phyloP scores from a whole-genome alignment of 2,329 filamentous ascomycete species.

The Scedosporium dehoogii region DNA sequence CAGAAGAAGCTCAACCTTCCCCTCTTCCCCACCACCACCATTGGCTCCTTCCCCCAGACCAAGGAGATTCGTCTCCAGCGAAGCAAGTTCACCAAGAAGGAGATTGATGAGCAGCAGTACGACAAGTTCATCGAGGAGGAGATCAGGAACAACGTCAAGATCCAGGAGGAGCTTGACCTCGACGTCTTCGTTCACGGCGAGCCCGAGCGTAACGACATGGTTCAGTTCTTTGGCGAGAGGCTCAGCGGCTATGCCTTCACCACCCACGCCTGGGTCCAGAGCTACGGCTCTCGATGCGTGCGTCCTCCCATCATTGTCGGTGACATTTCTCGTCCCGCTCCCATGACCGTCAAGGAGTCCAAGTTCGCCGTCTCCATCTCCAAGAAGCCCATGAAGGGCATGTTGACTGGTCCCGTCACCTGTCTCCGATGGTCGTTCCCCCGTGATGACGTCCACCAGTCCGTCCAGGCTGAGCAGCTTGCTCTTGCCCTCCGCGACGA shows the following conservation, averaged over 20 bases:
- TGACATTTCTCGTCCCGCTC: conserved; percentile 90
- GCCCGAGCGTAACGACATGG: conserved; percentile 99
- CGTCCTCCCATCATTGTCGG: conserved; percentile 97
- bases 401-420: conserved; percentile 98
- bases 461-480: conserved; percentile 96
- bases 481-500: conserved; percentile 97
- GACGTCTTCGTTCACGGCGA: conserved; percentile 98
- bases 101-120: conserved; percentile 86
- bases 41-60: conserved; percentile 98
- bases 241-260: conserved; percentile 97
- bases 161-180: conserved; percentile 95
- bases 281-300: conserved; percentile 96
- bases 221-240: conserved; percentile 99
- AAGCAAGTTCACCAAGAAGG: conserved; percentile 98
- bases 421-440: conserved; percentile 99
- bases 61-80: conserved; percentile 95
- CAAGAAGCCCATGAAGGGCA: conserved; percentile 99
- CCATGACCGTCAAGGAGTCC: conserved; percentile 99
- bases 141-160: conserved; percentile 88
- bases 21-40: conserved; percentile 97
- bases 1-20: conserved; percentile 88
- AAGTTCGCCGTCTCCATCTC: conserved; percentile 95
- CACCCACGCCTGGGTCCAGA: conserved; percentile 98
- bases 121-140: conserved; percentile 99
- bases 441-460: conserved; percentile 98